Conservation (phyloP, 1,284 basidiomycete genomes). For the Schizophyllum amplum region DNA sequence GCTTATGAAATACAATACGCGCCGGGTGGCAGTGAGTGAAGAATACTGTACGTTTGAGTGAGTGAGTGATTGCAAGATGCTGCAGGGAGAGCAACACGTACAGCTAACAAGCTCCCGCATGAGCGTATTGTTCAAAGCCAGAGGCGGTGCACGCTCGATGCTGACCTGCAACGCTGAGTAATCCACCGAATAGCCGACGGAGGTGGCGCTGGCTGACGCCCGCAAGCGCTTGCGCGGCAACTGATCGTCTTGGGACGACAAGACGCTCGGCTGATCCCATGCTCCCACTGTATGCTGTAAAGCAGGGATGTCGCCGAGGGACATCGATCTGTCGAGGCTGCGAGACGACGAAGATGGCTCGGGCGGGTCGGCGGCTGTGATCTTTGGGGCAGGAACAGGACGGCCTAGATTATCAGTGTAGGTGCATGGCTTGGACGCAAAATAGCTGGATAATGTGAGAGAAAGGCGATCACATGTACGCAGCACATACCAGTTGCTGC, state of each 20-base stretch:
- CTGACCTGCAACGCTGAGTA: not conserved
- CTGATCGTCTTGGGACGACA: not conserved
- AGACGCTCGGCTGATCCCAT: no score
- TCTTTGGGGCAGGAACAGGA: constrained; percentile 62
- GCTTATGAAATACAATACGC: constrained; percentile 65
- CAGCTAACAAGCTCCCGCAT: not conserved
- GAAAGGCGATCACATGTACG: constrained; percentile 4
- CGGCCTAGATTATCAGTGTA: constrained; percentile 73
- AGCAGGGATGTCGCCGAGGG: not conserved
- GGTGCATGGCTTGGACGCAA: constrained; percentile 70
- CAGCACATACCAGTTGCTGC: constrained; percentile 63
- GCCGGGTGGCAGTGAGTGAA: constrained; percentile 74
- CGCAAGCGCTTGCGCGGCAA: not conserved
- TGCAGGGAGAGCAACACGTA: constrained; percentile 26
- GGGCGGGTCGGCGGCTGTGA: constrained; percentile 27
- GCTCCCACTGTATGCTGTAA: no score
- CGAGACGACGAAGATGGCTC: constrained; percentile 19
- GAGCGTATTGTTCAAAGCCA: not conserved
- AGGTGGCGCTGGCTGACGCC: not conserved
- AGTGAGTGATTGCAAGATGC: constrained; percentile 16
- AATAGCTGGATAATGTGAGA: constrained; percentile 42
- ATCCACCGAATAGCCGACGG: not conserved
- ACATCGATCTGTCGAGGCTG: constrained; percentile 1
- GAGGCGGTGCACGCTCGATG: not conserved
- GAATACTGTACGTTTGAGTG: constrained; percentile 45